Conservation (phyloP, 345 rosid genomes). For the Acer saccharum region DNA sequence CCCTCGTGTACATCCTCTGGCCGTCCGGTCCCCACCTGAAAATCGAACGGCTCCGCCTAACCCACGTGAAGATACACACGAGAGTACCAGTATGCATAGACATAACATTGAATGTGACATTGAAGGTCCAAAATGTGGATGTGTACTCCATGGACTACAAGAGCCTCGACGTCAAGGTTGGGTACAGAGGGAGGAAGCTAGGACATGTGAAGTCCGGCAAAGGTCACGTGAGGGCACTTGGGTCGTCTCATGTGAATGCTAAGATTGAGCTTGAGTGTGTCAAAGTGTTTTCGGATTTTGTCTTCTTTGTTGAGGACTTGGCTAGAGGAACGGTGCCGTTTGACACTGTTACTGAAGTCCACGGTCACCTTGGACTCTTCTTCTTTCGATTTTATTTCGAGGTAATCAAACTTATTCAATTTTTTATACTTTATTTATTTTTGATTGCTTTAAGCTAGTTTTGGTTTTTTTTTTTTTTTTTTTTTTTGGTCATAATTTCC, state of each 20-base stretch:
- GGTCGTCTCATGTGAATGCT: slow-evolving; percentile 66
- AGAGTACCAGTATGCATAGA: slow-evolving; percentile 52
- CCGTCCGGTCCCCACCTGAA: slow-evolving; percentile 72
- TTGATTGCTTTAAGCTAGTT: background rate
- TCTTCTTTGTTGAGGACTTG: slow-evolving; percentile 54
- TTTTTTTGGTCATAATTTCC: no score
- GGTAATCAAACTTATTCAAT: slow-evolving; percentile 38
- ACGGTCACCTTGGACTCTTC: slow-evolving; percentile 58
- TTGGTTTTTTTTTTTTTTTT: no score
- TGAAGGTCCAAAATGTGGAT: slow-evolving; percentile 66
- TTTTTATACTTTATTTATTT: background rate
- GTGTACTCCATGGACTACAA: slow-evolving; percentile 67
- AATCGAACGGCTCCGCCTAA: slow-evolving; percentile 51
- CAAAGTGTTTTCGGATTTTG: slow-evolving; percentile 54
- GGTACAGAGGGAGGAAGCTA: slow-evolving; percentile 68
- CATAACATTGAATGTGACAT: slow-evolving; percentile 50
- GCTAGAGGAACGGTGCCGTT: slow-evolving; percentile 48
- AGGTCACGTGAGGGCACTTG: slow-evolving; percentile 65
- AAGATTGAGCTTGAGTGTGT: slow-evolving; percentile 63
- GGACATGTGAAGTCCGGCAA: slow-evolving; percentile 63
- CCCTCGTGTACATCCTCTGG: slow-evolving; percentile 55
- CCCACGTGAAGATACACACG: slow-evolving; percentile 51
- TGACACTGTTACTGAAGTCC: slow-evolving; percentile 60
- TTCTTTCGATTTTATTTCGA: slow-evolving; percentile 63
- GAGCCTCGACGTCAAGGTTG: slow-evolving; percentile 52